Evolutionary conservation across 148 eudicot genomes (phyloP).

Genomic region (Silene conica): DNA sequence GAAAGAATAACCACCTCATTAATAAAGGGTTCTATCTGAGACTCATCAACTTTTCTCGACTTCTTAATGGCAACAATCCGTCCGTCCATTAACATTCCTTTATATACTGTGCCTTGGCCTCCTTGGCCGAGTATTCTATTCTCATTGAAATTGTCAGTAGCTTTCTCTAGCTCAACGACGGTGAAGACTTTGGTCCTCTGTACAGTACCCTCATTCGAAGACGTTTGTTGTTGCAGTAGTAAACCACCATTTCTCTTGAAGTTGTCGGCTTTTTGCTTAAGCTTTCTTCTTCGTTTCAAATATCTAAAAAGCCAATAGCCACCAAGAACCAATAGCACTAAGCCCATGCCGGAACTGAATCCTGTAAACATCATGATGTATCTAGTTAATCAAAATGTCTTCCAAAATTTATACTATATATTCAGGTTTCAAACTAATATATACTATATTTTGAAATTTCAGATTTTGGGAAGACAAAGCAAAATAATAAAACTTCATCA

Average conservation of each 20-base stretch:
- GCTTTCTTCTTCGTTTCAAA: not conserved
- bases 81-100: constrained; percentile 16
- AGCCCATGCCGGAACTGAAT: constrained; percentile 6
- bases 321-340: not conserved
- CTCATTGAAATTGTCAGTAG: constrained; percentile 9
- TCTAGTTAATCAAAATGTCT: not conserved
- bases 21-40: constrained; percentile 16
- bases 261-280: constrained; percentile 1
- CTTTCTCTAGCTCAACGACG: constrained; percentile 9
- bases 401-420: not conserved
- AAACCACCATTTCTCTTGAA: constrained; percentile 20
- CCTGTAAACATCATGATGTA: constrained; percentile 10
- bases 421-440: too few relatives aligned
- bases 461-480: too few relatives aligned
- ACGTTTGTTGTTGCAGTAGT: constrained; percentile 14
- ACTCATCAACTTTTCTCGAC: constrained; percentile 13
- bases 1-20: constrained; percentile 21
- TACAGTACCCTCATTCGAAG: constrained; percentile 1
- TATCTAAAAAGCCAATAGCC: constrained; percentile 10
- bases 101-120: constrained; percentile 18
- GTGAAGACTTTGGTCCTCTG: constrained; percentile 11
- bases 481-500: too few relatives aligned
- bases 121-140: constrained; percentile 22
- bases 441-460: too few relatives aligned
- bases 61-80: constrained; percentile 21